Evolutionary conservation across 2,329 filamentous ascomycete species (phyloP), one percentile per base, ranked within the genome.

Genomic region (Cordyceps militaris): DNA sequence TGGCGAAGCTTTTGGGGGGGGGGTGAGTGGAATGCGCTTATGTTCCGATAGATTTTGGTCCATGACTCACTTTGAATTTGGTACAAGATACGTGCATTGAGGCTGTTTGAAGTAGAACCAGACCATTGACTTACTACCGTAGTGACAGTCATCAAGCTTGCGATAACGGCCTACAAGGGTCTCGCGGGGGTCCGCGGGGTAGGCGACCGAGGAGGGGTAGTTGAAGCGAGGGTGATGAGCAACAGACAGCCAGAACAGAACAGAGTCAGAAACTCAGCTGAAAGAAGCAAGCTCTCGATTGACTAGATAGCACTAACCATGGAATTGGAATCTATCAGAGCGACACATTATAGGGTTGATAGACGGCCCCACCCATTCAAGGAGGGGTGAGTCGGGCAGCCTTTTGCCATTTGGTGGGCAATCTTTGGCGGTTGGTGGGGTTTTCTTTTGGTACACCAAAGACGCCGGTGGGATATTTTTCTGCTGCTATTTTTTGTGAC

Each of bases 401-500:
- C 16, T n/a, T 55, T 44, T 53, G 36, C 4, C 46, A 13, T 21
- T 40, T 34, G 16, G 16, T n/a, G 16, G 24, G 7, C 10, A 4
- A 14, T 32, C 28, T 32, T 32, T 32, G 6, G 28, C 28, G 16
- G 48, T 21, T 56, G 44, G 54, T 49, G 43, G 54, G 54, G 42
- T 46, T 38, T 9, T 19, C 8, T 46, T n/a, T 44, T 53, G 50
- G 24, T 44, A 38, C 52, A 47, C 28, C 30, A 47, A 55, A 54
- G 40, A 46, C 14, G 5, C 32, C 5, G 19, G 54, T 49, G 54
- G 54, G 54, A 47, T 56, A 44, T 36, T 57, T 57, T 57, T 57
- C 44, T 57, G 51, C 40, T 48, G 42, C 30, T 16, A 8, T 57
- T 34, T 56, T 34, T 36, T 50, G 54, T 57, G 55, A 57, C 55